These are phyloP conservation scores for Apiotrichum gracile DNA, from an alignment of 1,284 basidiomycete species.

Conservation along the genomic window DNA sequence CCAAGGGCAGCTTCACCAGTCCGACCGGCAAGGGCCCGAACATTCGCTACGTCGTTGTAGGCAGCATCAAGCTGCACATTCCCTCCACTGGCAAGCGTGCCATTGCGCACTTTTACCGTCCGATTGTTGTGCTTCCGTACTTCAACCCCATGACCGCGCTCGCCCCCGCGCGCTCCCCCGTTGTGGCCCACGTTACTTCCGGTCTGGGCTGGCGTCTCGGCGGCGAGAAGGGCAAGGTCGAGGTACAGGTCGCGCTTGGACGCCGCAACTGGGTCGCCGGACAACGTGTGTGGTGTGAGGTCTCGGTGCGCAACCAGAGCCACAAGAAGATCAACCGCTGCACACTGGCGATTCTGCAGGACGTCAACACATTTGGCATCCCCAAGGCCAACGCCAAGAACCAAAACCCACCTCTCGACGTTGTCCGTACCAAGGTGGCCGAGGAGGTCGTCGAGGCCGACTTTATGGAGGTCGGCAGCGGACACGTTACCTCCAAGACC, in stretches of 20 bases:
- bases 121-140: conserved; percentile 75
- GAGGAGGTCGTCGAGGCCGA: conserved; percentile 61
- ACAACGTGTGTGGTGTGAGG: conserved; percentile 66
- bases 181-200: conserved; percentile 59
- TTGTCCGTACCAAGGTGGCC: conserved; percentile 51
- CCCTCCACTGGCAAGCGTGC: conserved; percentile 58
- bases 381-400: conserved; percentile 46
- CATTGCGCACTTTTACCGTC: conserved; percentile 87
- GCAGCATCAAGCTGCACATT: conserved; percentile 76
- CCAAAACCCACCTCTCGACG: conserved; percentile 51
- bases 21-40: conserved; percentile 53
- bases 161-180: conserved; percentile 57
- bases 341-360: conserved; percentile 64
- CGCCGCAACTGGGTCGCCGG: conserved; percentile 80
- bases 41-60: conserved; percentile 80
- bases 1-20: conserved; percentile 66
- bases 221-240: conserved; percentile 63
- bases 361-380: conserved; percentile 62
- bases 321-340: conserved; percentile 66
- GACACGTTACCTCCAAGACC: conserved; percentile 69
- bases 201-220: conserved; percentile 56
- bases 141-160: conserved; percentile 63
- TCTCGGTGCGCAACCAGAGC: conserved; percentile 67
- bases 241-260: conserved; percentile 65
- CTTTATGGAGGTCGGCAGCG: conserved; percentile 54